Evolutionary conservation across 495 filamentous ascomycete genomes (phyloP).

Genomic region (Tuber indicum): DNA sequence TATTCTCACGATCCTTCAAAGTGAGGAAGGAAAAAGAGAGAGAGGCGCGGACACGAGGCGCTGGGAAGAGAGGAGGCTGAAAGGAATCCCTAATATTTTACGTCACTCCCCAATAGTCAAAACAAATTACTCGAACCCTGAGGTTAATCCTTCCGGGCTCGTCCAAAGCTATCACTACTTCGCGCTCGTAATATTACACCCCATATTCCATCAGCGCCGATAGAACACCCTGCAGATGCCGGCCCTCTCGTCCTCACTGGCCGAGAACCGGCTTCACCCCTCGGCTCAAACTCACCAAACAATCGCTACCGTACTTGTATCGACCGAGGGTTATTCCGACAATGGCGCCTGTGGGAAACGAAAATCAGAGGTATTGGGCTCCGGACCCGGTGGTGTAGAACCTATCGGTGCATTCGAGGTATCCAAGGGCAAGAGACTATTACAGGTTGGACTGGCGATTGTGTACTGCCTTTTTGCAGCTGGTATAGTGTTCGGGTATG

Average conservation of each 20-base stretch:
- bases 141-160: neutral
- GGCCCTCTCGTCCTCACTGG: slow-evolving; percentile 32
- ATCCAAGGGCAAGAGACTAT: slow-evolving; percentile 55
- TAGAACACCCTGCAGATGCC: slow-evolving; percentile 11
- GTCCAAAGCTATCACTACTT: neutral
- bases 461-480: slow-evolving; percentile 77
- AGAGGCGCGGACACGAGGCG: neutral
- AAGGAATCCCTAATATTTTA: neutral
- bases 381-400: slow-evolving; percentile 40
- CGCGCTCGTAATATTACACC: neutral
- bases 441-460: slow-evolving; percentile 61
- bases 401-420: slow-evolving; percentile 66
- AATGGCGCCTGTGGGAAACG: slow-evolving; percentile 10
- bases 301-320: slow-evolving; percentile 4
- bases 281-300: slow-evolving; percentile 34
- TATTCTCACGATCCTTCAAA: neutral
- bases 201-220: neutral
- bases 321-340: neutral
- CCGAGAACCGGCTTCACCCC: slow-evolving; percentile 39
- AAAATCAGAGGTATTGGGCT: slow-evolving; percentile 14
- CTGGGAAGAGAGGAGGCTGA: neutral
- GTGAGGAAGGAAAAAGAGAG: neutral
- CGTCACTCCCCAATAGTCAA: neutral
- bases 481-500: slow-evolving; percentile 76
- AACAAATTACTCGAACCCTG: neutral